phyloP scores from a whole-genome alignment of 192 early-diverging fungal species.

The Entomortierella beljakovae region DNA sequence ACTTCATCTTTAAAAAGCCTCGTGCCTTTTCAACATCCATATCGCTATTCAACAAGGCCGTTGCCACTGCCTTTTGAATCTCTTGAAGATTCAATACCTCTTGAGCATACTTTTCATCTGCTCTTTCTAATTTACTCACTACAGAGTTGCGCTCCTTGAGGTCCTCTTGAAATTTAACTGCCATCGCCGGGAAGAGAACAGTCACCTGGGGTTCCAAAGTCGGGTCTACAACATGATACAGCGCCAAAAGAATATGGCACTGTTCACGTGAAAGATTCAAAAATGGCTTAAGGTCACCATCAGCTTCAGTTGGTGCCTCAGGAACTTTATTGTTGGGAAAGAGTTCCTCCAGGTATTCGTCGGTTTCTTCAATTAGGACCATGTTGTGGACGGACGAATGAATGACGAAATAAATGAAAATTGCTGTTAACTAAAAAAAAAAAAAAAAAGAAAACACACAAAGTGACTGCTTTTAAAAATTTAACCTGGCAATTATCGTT shows the following conservation, averaged over 20 bases:
- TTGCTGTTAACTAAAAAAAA: background rate
- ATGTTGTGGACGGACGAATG: background rate
- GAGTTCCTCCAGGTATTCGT: background rate
- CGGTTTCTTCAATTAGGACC: slow-evolving; percentile 1
- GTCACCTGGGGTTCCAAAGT: slow-evolving; percentile 59
- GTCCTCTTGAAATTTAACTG: slow-evolving; percentile 57
- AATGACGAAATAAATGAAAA: too few relatives aligned
- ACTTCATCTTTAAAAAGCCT: slow-evolving; percentile 42
- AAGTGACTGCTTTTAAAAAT: background rate
- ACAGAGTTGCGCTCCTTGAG: slow-evolving; percentile 62
- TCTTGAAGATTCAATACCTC: slow-evolving; percentile 58
- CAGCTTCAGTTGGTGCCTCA: too few relatives aligned
- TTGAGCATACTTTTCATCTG: slow-evolving; percentile 39
- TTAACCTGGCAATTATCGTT: too few relatives aligned
- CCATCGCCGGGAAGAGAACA: slow-evolving; percentile 59
- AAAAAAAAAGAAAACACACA: background rate
- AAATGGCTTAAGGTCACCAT: slow-evolving; percentile 38
- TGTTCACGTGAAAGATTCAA: slow-evolving; percentile 60
- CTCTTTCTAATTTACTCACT: slow-evolving; percentile 59
- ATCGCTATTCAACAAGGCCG: slow-evolving; percentile 47
- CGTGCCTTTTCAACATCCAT: slow-evolving; percentile 62
- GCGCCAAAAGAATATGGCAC: slow-evolving; percentile 58
- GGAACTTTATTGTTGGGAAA: background rate
- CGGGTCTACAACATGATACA: slow-evolving; percentile 63
- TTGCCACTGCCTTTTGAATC: slow-evolving; percentile 61